phyloP scores from a whole-genome alignment of 2,329 filamentous ascomycete genomes.

The Talaromyces sp. region DNA sequence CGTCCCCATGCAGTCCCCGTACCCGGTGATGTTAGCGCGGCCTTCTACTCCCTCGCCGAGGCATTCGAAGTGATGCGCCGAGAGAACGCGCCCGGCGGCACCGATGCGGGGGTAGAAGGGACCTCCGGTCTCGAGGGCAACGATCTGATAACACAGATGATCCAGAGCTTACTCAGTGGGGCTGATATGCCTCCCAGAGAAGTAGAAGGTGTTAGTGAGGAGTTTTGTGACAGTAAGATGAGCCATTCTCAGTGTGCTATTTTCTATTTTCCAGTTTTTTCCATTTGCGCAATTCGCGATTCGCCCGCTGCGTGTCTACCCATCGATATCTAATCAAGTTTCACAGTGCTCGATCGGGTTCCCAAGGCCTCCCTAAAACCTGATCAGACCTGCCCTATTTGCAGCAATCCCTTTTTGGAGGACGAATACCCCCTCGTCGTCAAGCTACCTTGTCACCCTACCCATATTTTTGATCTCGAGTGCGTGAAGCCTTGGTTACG shows the following conservation, averaged over 20 bases:
- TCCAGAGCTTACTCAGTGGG: slow-evolving; percentile 56
- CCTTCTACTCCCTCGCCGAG: slow-evolving; percentile 63
- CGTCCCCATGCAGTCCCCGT: slow-evolving; percentile 63
- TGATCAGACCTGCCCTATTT: slow-evolving; percentile 62
- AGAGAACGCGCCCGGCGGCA: slow-evolving; percentile 32
- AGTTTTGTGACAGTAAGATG: slow-evolving; percentile 56
- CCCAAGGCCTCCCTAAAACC: slow-evolving; percentile 58
- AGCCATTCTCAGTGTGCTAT: background rate
- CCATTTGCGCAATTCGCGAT: no score
- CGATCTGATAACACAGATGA: slow-evolving; percentile 57
- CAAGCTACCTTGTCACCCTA: slow-evolving; percentile 62
- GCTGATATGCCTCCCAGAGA: slow-evolving; percentile 63
- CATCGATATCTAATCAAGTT: background rate
- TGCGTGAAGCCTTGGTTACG: slow-evolving; percentile 68
- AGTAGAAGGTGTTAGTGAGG: slow-evolving; percentile 63
- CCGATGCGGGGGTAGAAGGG: slow-evolving; percentile 20
- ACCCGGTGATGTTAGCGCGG: slow-evolving; percentile 62
- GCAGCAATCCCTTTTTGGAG: slow-evolving; percentile 63
- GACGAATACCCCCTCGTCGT: slow-evolving; percentile 67
- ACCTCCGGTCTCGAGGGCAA: slow-evolving; percentile 33
- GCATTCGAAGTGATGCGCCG: slow-evolving; percentile 61
- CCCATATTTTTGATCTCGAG: slow-evolving; percentile 66
- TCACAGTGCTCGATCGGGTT: slow-evolving; percentile 59
- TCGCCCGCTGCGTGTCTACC: no score
- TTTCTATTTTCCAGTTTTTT: no score